phyloP scores from a whole-genome alignment of 768 basidiomycete genomes.

The Hericium coralloides region DNA sequence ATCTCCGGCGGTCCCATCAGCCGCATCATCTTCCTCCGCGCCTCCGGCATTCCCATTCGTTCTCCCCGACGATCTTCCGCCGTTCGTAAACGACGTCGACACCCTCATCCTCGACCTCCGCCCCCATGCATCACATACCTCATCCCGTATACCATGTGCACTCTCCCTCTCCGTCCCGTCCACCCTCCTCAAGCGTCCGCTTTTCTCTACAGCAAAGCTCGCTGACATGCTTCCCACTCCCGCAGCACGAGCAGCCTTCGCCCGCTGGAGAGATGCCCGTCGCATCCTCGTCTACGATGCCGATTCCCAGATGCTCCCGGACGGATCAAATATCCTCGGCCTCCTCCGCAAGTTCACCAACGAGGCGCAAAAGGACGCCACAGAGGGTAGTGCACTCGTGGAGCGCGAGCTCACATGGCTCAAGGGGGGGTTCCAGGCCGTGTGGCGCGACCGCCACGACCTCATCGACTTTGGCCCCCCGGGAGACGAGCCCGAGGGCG shows the following conservation, averaged over 20 bases:
- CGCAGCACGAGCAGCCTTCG: constrained; percentile 49
- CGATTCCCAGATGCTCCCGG: constrained; percentile 53
- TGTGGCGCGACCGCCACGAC: constrained; percentile 45
- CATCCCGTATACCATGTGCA: constrained; percentile 57
- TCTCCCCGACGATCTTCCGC: constrained; percentile 22
- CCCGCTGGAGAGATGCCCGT: constrained; percentile 44
- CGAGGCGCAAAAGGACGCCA: constrained; percentile 34
- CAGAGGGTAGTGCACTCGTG: background rate
- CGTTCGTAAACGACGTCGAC: constrained; percentile 25
- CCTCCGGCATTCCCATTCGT: constrained; percentile 14
- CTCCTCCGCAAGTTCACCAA: constrained; percentile 68
- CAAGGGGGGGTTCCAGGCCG: constrained; percentile 71
- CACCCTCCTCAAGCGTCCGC: constrained; percentile 85
- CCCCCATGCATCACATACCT: constrained; percentile 63
- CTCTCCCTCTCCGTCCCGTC: constrained; percentile 89
- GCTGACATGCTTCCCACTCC: constrained; percentile 69
- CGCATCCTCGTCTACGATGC: constrained; percentile 82
- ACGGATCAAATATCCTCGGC: constrained; percentile 61
- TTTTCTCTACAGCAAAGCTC: constrained; percentile 73
- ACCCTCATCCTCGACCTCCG: constrained; percentile 82
- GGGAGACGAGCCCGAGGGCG: constrained; percentile 37
- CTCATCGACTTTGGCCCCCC: constrained; percentile 42
- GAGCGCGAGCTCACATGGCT: constrained; percentile 62
- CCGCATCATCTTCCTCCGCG: constrained; percentile 5
- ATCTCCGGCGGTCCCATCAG: constrained; percentile 3